Percentiles rank a stretch among this genome's conserved stretches.
These are phyloP conservation scores for Austroboletus eburneus DNA, from an alignment of 768 basidiomycete genomes.

Conservation along the genomic window DNA sequence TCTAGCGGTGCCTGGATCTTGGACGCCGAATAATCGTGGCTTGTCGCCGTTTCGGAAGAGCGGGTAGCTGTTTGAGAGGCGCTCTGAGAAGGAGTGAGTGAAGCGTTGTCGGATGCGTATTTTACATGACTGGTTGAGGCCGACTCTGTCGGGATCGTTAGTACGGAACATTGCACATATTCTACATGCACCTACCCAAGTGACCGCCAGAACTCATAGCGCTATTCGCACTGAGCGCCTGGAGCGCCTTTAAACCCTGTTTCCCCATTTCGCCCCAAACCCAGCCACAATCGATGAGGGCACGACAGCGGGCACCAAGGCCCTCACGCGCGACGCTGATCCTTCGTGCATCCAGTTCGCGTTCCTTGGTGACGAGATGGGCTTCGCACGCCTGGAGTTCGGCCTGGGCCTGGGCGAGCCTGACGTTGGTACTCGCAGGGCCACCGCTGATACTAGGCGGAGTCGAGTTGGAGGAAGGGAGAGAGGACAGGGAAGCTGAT, in stretches of 20 bases:
- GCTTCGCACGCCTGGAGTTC: slow-evolving; percentile 82
- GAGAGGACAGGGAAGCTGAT: slow-evolving; percentile 44
- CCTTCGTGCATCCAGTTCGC: slow-evolving; percentile 51
- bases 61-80: slow-evolving; percentile 50
- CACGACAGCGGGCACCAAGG: slow-evolving; percentile 55
- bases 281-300: slow-evolving; percentile 66
- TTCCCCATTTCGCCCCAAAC: slow-evolving; percentile 65
- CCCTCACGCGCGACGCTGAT: slow-evolving; percentile 58
- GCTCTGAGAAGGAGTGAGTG: slow-evolving; percentile 72
- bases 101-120: slow-evolving; percentile 54
- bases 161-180: not conserved
- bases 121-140: too few species aligned
- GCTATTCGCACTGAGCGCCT: slow-evolving; percentile 9
- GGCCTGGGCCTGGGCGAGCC: slow-evolving; percentile 63
- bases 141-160: not conserved
- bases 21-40: slow-evolving; percentile 8
- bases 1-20: slow-evolving; percentile 3
- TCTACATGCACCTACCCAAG: slow-evolving; percentile 1
- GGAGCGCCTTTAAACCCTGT: slow-evolving; percentile 43
- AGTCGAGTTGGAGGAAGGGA: slow-evolving; percentile 32
- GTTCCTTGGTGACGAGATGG: slow-evolving; percentile 67
- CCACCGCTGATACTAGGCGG: slow-evolving; percentile 14
- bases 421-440: slow-evolving; percentile 30
- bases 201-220: too few species aligned
- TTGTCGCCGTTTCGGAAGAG: slow-evolving; percentile 20